Evolutionary conservation across 805 yeast genomes (phyloP), one percentile per base, ranked within the genome.

Genomic region (Lipomyces yamanashiensis): DNA sequence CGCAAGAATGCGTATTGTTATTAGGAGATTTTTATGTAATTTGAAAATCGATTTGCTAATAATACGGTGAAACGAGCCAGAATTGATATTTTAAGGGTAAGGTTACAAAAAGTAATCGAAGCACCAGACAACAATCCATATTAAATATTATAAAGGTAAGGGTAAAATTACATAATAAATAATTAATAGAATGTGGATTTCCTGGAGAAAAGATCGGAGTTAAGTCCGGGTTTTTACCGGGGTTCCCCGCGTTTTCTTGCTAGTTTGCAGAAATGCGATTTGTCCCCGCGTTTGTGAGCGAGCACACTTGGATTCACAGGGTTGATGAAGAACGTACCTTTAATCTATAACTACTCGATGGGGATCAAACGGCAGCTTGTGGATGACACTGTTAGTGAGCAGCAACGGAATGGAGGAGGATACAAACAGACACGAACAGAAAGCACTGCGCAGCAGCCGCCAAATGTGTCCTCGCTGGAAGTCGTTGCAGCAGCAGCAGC

Each of bases 401-500:
- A 43, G 19, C 47, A 43, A 19, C 21, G 47, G 5, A 19, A n/a
- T 43, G 21, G 17, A 28, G 28, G 28, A 28, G 28, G 28, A 28
- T 28, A n/a, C 47, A 43, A 43, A 43, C 47, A 43, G 10, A 5
- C 21, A n/a, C 47, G 47, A n/a, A 12, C 50, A 7, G 34, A 3
- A 7, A 33, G 34, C 21, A 2, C 50, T 2, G 19, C 40, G 2
- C 28, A 10, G 3, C 7, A 51, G 36, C 21, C 45, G 23, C n/a
- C 41, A 9, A 36, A 21, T 36, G 44, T 17, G 17, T 34, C 52
- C 5, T 45, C 51, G 43, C 21, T 34, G 39, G 41, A 36, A 19
- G 58, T 34, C 15, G 59, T 34, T 10, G 59, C 52, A 17, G 51
- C 59, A 43, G 52, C 52, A 10, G 56, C 45, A 12, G 56, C 39